These are phyloP conservation scores for Sarocladium kiliense DNA, from an alignment of 2,329 filamentous ascomycete genomes.

Conservation along the genomic window DNA sequence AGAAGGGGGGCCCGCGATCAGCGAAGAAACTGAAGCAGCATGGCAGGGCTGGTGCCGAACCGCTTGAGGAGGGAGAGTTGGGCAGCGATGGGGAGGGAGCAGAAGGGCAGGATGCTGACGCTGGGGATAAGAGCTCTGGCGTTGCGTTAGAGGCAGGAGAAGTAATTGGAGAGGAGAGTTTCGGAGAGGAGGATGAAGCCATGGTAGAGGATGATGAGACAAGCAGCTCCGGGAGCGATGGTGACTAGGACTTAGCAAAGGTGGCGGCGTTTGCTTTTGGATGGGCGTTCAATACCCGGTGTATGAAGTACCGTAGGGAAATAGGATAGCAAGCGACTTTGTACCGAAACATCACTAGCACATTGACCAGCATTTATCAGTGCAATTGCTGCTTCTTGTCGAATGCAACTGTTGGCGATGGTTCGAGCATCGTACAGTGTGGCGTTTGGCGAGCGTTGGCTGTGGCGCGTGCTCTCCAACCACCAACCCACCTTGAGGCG, in stretches of 20 bases:
- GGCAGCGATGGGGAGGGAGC: conserved; percentile 22
- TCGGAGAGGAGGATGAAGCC: conserved; percentile 27
- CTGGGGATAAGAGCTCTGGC: background rate
- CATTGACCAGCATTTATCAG: too few relatives aligned
- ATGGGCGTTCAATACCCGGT: conserved; percentile 3
- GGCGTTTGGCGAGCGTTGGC: background rate
- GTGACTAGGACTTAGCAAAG: conserved; percentile 16
- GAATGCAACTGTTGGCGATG: background rate
- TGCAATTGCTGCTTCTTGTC: too few relatives aligned
- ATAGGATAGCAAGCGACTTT: too few relatives aligned
- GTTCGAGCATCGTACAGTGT: background rate
- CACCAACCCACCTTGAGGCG: background rate
- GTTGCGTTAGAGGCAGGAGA: conserved; percentile 24
- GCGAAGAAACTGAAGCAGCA: conserved; percentile 16
- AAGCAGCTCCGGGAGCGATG: conserved; percentile 39
- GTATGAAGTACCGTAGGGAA: too few relatives aligned
- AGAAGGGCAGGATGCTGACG: conserved; percentile 12
- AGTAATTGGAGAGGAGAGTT: conserved; percentile 33
- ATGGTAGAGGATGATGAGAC: conserved; percentile 28
- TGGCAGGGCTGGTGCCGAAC: background rate
- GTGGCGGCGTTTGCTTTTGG: background rate
- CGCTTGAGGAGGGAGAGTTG: conserved; percentile 29
- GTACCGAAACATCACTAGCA: too few relatives aligned
- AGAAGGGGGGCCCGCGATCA: background rate
- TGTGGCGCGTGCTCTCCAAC: conserved; percentile 1